Conservation (phyloP, 1,139 yeast genomes). For the Suhomyces coccinellae region DNA sequence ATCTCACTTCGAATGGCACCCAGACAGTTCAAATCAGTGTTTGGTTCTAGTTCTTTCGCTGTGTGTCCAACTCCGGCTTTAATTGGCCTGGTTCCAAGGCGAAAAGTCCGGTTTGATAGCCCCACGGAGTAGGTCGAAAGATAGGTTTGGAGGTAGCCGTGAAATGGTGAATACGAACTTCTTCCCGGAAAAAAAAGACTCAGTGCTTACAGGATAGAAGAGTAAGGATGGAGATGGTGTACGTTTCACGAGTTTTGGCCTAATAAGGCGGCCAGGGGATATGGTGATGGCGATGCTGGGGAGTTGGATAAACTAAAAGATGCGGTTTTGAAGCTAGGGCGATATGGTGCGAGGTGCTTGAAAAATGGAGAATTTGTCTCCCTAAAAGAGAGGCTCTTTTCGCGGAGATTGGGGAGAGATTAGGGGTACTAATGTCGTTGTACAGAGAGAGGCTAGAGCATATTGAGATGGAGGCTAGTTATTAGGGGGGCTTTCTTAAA, state of each 20-base stretch:
- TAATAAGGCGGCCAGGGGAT: not conserved
- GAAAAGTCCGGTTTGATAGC: not conserved
- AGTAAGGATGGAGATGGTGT: not conserved
- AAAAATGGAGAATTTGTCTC: not conserved
- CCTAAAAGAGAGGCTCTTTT: too few species aligned
- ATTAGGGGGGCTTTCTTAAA: not conserved
- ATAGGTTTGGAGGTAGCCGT: not conserved
- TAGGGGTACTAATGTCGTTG: not conserved
- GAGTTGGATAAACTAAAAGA: not conserved
- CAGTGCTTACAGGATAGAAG: too few species aligned
- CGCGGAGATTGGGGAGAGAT: not conserved
- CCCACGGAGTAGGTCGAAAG: not conserved
- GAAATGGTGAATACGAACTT: not conserved
- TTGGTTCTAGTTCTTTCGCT: not conserved
- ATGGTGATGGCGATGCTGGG: not conserved
- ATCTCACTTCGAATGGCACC: too few species aligned
- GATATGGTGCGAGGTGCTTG: not conserved
- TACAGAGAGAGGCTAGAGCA: not conserved
- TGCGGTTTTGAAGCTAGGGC: conserved; percentile 2
- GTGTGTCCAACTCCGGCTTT: not conserved
- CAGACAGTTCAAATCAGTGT: not conserved
- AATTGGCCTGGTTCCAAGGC: not conserved
- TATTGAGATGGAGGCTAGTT: not conserved
- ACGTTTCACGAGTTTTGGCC: not conserved
- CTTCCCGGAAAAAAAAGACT: not conserved